phyloP scores from a whole-genome alignment of 176 grass and related monocot species.

The Hsuehochloa calcarea region DNA sequence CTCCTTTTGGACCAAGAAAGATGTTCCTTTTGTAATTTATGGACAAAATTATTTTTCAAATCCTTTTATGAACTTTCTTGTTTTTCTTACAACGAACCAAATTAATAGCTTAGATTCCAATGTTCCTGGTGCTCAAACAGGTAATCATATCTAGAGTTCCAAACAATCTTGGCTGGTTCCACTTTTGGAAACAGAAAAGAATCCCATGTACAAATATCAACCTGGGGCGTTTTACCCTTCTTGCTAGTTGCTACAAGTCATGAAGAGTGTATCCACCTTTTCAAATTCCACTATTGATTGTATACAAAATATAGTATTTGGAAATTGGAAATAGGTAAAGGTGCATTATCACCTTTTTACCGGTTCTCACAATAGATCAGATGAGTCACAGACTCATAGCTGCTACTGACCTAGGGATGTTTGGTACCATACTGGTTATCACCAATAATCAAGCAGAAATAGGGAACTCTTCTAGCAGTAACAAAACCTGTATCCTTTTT shows the following conservation, averaged over 20 bases:
- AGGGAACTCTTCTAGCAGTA: neutral
- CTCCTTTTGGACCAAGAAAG: neutral
- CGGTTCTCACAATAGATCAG: neutral
- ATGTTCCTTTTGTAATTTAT: neutral
- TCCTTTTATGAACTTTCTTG: neutral
- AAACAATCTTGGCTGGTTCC: neutral
- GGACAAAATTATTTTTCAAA: neutral
- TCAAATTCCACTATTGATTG: neutral
- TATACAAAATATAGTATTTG: neutral
- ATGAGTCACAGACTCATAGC: neutral
- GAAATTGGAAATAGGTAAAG: neutral
- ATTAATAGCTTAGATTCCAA: neutral
- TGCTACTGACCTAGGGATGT: neutral
- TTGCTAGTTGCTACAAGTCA: neutral
- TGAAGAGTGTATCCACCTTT: neutral
- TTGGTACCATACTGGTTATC: neutral
- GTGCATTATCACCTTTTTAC: neutral
- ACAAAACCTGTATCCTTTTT: neutral
- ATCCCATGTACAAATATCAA: neutral
- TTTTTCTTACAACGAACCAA: neutral
- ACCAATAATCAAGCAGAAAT: neutral
- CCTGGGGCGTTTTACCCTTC: neutral
- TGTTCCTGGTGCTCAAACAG: neutral
- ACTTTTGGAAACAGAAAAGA: neutral
- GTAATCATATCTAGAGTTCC: slow-evolving; percentile 5